phyloP scores from a whole-genome alignment of 192 early-diverging fungal species.

The Rhizophagus prolifer region DNA sequence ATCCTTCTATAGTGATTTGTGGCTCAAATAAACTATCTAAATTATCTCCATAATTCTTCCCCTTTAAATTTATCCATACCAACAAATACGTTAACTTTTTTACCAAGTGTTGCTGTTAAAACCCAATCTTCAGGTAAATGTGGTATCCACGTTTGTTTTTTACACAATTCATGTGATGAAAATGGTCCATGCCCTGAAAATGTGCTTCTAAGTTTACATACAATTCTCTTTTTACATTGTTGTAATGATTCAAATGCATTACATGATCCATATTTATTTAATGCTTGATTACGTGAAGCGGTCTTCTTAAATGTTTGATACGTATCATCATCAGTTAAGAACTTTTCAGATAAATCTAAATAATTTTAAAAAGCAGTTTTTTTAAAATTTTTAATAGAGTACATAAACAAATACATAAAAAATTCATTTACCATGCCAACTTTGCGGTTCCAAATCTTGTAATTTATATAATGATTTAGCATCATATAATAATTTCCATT shows the following conservation, averaged over 20 bases:
- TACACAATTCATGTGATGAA: neutral
- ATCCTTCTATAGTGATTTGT: neutral
- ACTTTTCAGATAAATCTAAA: conserved; percentile 4
- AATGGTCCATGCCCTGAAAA: conserved; percentile 11
- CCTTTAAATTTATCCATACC: neutral
- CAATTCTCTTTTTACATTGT: conserved; percentile 8
- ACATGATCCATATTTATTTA: conserved; percentile 15
- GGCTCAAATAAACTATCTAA: neutral
- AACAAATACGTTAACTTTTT: neutral
- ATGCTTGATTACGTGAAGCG: neutral
- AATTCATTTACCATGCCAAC: conserved; percentile 13
- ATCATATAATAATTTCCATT: conserved; percentile 24
- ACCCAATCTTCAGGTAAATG: conserved; percentile 14
- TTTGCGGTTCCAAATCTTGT: conserved; percentile 4
- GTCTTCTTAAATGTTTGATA: conserved; percentile 8
- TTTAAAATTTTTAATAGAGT: neutral
- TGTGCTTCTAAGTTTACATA: conserved; percentile 13
- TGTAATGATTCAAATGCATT: neutral
- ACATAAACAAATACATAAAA: neutral
- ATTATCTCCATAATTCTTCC: neutral
- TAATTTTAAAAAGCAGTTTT: neutral
- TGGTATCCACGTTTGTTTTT: conserved; percentile 8
- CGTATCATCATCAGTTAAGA: neutral
- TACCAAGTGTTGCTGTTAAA: neutral
- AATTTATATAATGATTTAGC: conserved; percentile 3